Percentiles rank a stretch among this genome's conserved stretches.
phyloP scores from a whole-genome alignment of 1,139 yeast species.

The Kodamaea plutei region DNA sequence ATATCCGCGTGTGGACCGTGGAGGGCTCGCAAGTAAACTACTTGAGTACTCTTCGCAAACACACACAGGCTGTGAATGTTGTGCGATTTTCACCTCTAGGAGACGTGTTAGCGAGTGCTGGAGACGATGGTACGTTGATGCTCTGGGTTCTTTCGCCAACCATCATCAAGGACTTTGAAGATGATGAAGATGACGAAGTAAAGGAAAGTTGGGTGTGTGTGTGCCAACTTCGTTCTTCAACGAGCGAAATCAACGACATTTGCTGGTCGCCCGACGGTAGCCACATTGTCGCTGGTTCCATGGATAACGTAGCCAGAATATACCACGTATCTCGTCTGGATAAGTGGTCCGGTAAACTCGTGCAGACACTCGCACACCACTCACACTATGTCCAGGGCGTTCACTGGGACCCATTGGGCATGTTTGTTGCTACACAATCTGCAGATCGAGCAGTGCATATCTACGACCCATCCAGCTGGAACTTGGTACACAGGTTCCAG shows the following conservation, averaged over 20 bases:
- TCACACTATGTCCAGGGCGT: conserved; percentile 93
- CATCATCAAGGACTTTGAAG: conserved; percentile 54
- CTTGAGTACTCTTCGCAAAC: conserved; percentile 76
- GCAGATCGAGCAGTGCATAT: conserved; percentile 82
- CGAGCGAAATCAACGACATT: conserved; percentile 82
- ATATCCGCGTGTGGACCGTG: conserved; percentile 63
- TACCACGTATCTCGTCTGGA: conserved; percentile 40
- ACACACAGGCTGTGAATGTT: conserved; percentile 91
- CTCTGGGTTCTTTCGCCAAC: conserved; percentile 67
- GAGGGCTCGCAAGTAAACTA: conserved; percentile 43
- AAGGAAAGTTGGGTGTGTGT: conserved; percentile 70
- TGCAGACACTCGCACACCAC: conserved; percentile 68
- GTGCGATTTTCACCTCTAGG: conserved; percentile 77
- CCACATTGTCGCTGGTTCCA: conserved; percentile 79
- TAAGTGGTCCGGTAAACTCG: conserved; percentile 48
- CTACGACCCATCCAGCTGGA: conserved; percentile 25
- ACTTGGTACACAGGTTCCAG: conserved; percentile 18
- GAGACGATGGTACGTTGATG: conserved; percentile 88
- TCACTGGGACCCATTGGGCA: conserved; percentile 85
- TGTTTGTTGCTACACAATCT: conserved; percentile 78
- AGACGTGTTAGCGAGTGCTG: conserved; percentile 74
- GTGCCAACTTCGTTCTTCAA: conserved; percentile 52
- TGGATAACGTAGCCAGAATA: conserved; percentile 80
- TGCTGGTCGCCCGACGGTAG: conserved; percentile 86
- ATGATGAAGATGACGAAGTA: conserved; percentile 48